Evolutionary conservation across 257 asterid species (phyloP).

Genomic region (Catharanthus roseus): DNA sequence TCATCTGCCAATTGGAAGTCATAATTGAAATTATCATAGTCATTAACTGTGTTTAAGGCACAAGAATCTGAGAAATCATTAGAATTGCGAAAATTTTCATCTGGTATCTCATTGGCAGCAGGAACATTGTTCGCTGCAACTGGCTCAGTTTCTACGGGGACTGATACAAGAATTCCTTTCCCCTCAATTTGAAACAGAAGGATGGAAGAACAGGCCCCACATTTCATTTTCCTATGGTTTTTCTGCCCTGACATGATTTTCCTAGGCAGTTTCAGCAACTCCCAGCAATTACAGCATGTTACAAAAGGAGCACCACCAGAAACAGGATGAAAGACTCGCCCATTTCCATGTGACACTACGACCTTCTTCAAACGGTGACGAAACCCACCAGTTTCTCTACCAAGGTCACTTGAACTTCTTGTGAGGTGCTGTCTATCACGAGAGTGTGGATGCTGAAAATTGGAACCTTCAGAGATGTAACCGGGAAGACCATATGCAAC

Average conservation of each 20-base stretch:
- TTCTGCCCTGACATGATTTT: slow-evolving; percentile 41
- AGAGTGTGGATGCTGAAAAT: slow-evolving; percentile 27
- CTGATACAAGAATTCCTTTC: slow-evolving; percentile 41
- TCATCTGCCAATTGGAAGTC: slow-evolving; percentile 21
- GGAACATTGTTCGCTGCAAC: slow-evolving; percentile 39
- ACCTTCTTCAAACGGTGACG: slow-evolving; percentile 45
- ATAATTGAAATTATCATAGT: slow-evolving; percentile 34
- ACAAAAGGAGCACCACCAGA: slow-evolving; percentile 92
- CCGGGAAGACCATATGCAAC: slow-evolving; percentile 31
- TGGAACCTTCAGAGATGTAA: slow-evolving; percentile 34
- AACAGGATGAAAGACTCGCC: slow-evolving; percentile 41
- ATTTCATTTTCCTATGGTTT: slow-evolving; percentile 50
- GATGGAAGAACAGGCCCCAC: slow-evolving; percentile 82
- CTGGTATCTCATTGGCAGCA: slow-evolving; percentile 43
- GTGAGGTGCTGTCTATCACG: slow-evolving; percentile 36
- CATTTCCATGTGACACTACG: slow-evolving; percentile 35
- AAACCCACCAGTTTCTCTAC: slow-evolving; percentile 45
- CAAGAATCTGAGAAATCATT: slow-evolving; percentile 31
- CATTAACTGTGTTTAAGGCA: slow-evolving; percentile 33
- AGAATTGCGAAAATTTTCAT: slow-evolving; percentile 43
- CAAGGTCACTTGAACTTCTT: slow-evolving; percentile 44
- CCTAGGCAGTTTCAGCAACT: slow-evolving; percentile 57
- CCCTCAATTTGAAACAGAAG: slow-evolving; percentile 55
- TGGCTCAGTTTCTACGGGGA: slow-evolving; percentile 43
- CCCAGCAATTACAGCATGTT: slow-evolving; percentile 81